Evolutionary conservation across 2,329 filamentous ascomycete genomes (phyloP).

Genomic region (Ophiostoma sp.): DNA sequence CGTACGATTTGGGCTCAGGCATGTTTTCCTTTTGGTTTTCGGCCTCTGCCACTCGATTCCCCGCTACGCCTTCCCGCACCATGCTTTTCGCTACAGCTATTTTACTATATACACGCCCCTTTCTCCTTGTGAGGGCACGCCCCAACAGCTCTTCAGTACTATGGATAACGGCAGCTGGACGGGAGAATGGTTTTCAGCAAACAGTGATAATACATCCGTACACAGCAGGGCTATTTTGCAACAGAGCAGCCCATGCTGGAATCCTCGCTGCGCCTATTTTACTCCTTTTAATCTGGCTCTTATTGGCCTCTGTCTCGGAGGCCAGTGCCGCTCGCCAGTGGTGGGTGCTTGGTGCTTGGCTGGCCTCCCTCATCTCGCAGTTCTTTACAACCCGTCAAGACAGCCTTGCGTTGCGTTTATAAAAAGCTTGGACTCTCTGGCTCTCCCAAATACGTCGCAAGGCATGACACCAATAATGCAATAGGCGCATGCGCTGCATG

Average conservation of each 20-base stretch:
- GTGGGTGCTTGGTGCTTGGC: neutral
- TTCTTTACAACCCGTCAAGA: neutral
- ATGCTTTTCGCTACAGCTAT: neutral
- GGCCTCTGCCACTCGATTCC: neutral
- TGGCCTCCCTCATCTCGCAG: neutral
- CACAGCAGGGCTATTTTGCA: too few relatives aligned
- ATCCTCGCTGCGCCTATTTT: too few relatives aligned
- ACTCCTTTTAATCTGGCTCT: neutral
- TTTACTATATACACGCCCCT: neutral
- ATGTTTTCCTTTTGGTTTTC: slow-evolving; percentile 17
- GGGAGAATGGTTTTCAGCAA: too few relatives aligned
- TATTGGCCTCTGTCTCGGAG: neutral
- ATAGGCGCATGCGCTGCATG: neutral
- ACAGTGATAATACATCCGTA: too few relatives aligned
- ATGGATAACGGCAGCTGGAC: too few relatives aligned
- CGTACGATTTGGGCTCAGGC: slow-evolving; percentile 26
- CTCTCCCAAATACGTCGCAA: too few relatives aligned
- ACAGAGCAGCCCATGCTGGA: too few relatives aligned
- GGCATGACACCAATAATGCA: neutral
- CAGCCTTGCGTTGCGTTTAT: neutral
- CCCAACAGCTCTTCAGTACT: neutral
- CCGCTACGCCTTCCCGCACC: slow-evolving; percentile 17
- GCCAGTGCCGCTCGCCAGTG: neutral
- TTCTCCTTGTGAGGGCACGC: neutral
- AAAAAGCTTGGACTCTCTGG: too few relatives aligned